Base-by-base conservation (phyloP, 1,284 basidiomycete genomes). In the Irpex lacteus region DNA sequence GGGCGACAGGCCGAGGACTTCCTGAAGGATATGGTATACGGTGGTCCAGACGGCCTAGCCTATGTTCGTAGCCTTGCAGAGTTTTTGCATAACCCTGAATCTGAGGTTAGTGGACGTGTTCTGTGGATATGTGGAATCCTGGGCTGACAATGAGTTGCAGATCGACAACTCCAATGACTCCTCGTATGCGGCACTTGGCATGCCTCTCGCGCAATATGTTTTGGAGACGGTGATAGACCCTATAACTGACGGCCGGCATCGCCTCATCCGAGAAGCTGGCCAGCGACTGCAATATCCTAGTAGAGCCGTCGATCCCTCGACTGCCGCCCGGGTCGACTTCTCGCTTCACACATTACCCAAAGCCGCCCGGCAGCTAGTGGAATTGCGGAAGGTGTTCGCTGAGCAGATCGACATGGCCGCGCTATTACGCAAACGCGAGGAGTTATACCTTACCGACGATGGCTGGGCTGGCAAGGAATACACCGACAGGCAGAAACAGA, bases 41-140 rank as follows among this genome's bases (percentile, higher is more conserved):
- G 91, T 0, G 90, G 91, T 44, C 77, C 84, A 0, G 88, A 90
- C 64, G 91, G 90, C 1, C 75, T 86, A 32, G 90, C 90, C 5
- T 92, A 92, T 72, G 81, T 88, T 58, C 79, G 87, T 64, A 92
- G 91, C 71, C 70, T 92, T 58, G 89, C 89, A 26, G 86, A 90
- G 73, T 92, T 92, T 68, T 78, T 88, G 47, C 70, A 73, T 4
- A 72, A 72, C 40, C 64, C 71, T 15, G 13, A n/a, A 19, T 62
- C 63, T 8, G 57, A 67, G 61, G 69, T 70, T 59, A 60, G 71
- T 67, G 5, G n/a, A 15, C 6, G 15, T 26, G 36, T 18, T 15
- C 55, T 11, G 38, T 13, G 32, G 56, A 65, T 53, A 47, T n/a
- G 32, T 26, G 21, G 19, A 18, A 47, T 53, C n/a, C 44, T n/a